Evolutionary conservation across 1,284 basidiomycete genomes (phyloP).

Genomic region (Trichosporon faecale): DNA sequence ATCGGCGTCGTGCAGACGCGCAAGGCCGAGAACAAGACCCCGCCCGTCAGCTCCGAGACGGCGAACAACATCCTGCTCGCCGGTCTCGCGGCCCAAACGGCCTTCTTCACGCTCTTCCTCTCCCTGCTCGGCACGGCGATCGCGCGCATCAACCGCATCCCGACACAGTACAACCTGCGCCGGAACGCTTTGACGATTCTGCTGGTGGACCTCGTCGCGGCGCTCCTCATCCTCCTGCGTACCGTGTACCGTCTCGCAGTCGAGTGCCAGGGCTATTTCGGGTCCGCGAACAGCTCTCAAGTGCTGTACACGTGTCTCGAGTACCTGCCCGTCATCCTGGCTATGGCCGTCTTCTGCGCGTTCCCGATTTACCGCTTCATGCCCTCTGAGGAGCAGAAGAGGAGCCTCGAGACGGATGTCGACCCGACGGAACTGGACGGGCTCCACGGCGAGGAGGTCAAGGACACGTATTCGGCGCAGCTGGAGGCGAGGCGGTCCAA

Average conservation of each 20-base stretch:
- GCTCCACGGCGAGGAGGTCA: neutral
- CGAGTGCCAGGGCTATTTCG: slow-evolving; percentile 51
- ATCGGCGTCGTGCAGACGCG: slow-evolving; percentile 51
- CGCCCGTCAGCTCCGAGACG: slow-evolving; percentile 38
- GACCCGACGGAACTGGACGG: neutral
- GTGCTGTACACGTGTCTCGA: slow-evolving; percentile 50
- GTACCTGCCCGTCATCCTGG: slow-evolving; percentile 50
- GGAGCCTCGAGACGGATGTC: neutral
- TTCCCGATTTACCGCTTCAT: slow-evolving; percentile 27
- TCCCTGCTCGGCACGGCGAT: slow-evolving; percentile 11
- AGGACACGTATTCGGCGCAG: neutral
- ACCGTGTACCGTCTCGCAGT: slow-evolving; percentile 53
- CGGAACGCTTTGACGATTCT: slow-evolving; percentile 13
- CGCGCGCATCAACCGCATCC: slow-evolving; percentile 5
- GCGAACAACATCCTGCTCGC: slow-evolving; percentile 53
- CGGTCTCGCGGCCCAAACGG: slow-evolving; percentile 48
- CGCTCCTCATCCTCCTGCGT: slow-evolving; percentile 40
- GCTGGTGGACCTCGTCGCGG: slow-evolving; percentile 12
- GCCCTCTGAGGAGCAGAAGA: slow-evolving; percentile 6
- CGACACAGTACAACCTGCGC: neutral
- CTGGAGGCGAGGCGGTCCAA: neutral
- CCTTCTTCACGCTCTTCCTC: slow-evolving; percentile 21
- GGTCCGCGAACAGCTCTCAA: slow-evolving; percentile 44
- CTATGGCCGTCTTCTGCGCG: slow-evolving; percentile 41
- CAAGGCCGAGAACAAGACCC: slow-evolving; percentile 26